Percentiles rank a stretch among this genome's conserved stretches.
Conservation (phyloP, 1,139 yeast species). For the Pichiaceae sp. region DNA sequence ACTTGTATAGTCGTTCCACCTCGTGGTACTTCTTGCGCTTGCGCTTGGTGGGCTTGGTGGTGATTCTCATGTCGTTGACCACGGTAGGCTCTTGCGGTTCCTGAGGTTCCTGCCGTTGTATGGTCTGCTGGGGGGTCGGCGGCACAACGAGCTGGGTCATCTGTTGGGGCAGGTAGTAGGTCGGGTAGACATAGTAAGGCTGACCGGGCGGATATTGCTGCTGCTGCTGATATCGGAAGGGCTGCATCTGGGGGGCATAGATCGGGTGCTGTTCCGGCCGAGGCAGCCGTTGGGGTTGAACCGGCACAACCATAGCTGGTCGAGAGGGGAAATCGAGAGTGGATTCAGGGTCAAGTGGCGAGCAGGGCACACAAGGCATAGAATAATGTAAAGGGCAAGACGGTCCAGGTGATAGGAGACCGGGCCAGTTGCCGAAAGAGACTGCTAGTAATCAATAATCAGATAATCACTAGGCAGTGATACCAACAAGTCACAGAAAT, state of each 20-base stretch:
- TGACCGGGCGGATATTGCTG: background rate
- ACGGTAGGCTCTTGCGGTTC: background rate
- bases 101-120: background rate
- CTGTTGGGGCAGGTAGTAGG: background rate
- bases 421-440: no score
- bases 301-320: background rate
- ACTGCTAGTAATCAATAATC: no score
- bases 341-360: background rate
- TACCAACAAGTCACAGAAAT: no score
- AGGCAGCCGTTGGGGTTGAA: background rate
- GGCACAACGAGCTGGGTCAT: background rate
- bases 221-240: background rate
- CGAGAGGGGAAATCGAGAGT: background rate
- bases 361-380: no score
- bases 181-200: no score
- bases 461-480: no score
- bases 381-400: no score
- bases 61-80: background rate
- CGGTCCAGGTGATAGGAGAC: no score
- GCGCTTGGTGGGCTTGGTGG: constrained; percentile 28
- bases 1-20: constrained; percentile 57
- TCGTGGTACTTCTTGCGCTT: constrained; percentile 65
- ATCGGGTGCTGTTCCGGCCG: background rate
- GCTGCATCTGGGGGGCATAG: background rate
- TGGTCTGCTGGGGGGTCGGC: background rate